Conservation (phyloP, 2,329 filamentous ascomycete genomes). For the Cercospora sojina region DNA sequence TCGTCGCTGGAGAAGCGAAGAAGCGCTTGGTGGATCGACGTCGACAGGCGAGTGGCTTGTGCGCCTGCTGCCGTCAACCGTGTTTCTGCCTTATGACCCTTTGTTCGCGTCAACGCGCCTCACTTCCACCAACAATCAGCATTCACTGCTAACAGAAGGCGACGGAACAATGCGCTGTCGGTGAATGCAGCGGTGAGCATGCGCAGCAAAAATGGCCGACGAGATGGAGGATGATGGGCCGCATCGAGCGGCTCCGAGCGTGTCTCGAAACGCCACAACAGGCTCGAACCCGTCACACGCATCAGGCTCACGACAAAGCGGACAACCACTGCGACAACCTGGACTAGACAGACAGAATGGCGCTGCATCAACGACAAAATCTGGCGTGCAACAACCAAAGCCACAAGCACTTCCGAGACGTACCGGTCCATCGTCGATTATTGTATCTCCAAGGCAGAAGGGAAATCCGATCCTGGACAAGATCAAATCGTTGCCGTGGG, state of each 20-base stretch:
- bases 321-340: slow-evolving; percentile 19
- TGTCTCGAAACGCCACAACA: slow-evolving; percentile 25
- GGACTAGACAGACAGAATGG: slow-evolving; percentile 27
- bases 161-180: not conserved
- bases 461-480: slow-evolving; percentile 88
- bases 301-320: slow-evolving; percentile 16
- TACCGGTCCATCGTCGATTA: slow-evolving; percentile 70
- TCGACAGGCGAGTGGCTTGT: not conserved
- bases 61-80: not conserved
- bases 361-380: slow-evolving; percentile 21
- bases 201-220: slow-evolving; percentile 26
- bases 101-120: not conserved
- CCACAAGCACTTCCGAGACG: slow-evolving; percentile 76
- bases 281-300: slow-evolving; percentile 22
- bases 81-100: not conserved
- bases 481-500: slow-evolving; percentile 83
- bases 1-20: not conserved
- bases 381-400: slow-evolving; percentile 64
- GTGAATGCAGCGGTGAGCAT: not conserved
- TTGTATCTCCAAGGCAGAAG: slow-evolving; percentile 89
- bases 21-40: not conserved
- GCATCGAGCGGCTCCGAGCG: slow-evolving; percentile 12
- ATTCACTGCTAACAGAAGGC: not conserved
- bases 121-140: not conserved
- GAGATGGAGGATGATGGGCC: slow-evolving; percentile 30